Evolutionary conservation across 2,329 filamentous ascomycete genomes (phyloP).

Genomic region (Akanthomyces muscarius): DNA sequence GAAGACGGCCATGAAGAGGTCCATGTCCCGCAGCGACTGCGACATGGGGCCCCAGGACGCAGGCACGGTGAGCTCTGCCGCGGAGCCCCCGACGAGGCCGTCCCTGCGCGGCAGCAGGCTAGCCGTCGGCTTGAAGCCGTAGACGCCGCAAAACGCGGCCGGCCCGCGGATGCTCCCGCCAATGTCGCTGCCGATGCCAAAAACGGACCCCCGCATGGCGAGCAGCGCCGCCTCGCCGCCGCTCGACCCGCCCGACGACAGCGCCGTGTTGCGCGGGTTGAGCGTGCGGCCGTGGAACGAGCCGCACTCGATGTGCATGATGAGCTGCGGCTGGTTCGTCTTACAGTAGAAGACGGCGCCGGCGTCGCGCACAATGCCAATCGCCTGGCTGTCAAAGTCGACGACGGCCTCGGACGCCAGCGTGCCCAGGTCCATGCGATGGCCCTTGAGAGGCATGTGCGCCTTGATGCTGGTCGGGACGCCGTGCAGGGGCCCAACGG

Average conservation of each 20-base stretch:
- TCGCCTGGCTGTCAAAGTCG: constrained; percentile 50
- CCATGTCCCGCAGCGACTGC: constrained; percentile 30
- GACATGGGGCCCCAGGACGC: constrained; percentile 33
- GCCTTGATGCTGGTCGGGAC: constrained; percentile 51
- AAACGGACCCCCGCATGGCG: constrained; percentile 34
- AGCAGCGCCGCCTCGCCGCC: constrained; percentile 49
- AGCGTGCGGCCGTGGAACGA: constrained; percentile 57
- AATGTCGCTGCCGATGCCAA: constrained; percentile 38
- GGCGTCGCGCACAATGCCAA: constrained; percentile 50
- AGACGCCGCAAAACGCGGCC: constrained; percentile 12
- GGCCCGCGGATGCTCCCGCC: constrained; percentile 30
- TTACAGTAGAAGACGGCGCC: constrained; percentile 65
- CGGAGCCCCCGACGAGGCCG: not conserved
- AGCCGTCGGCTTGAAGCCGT: constrained; percentile 13
- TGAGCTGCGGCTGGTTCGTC: constrained; percentile 60
- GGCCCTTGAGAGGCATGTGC: constrained; percentile 53
- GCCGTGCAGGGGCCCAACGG: constrained; percentile 57
- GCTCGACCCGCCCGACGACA: constrained; percentile 59
- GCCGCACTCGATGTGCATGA: constrained; percentile 52
- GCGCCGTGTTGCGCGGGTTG: constrained; percentile 56
- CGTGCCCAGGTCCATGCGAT: constrained; percentile 49
- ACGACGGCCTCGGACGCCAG: constrained; percentile 47
- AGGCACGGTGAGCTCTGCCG: constrained; percentile 33
- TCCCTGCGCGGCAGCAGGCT: not conserved
- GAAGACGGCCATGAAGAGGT: constrained; percentile 30